phyloP scores from a whole-genome alignment of 306 rosid genomes.

The Chamaecrista fasciculata region DNA sequence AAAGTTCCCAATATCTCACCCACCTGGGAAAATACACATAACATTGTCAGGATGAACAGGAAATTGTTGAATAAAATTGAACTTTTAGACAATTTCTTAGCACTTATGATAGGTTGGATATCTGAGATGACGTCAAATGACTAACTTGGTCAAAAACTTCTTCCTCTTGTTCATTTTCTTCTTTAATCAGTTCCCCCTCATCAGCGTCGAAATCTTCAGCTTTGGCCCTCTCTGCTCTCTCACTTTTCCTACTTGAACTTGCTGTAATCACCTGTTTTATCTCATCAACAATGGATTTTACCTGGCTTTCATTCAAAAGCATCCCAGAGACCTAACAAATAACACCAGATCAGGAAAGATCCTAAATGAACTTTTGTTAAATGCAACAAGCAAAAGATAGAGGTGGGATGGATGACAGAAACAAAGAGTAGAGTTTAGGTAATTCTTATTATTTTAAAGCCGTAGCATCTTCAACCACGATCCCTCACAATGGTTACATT shows the following conservation, averaged over 20 bases:
- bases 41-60: background rate
- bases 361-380: background rate
- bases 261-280: conserved; percentile 89
- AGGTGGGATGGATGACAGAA: background rate
- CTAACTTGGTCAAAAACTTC: conserved; percentile 99
- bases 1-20: conserved; percentile 98
- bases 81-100: too few relatives aligned
- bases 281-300: conserved; percentile 77
- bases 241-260: conserved; percentile 85
- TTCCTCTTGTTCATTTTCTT: conserved; percentile 99
- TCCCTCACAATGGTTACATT: background rate
- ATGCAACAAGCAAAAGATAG: conserved; percentile 1
- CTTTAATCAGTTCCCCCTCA: conserved; percentile 82
- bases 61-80: conserved; percentile 1
- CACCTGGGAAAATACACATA: conserved; percentile 53
- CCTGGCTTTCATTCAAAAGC: conserved; percentile 87
- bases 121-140: too few relatives aligned
- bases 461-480: background rate
- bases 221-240: conserved; percentile 79
- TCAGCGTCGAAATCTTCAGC: conserved; percentile 99
- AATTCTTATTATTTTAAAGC: background rate
- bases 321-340: conserved; percentile 69
- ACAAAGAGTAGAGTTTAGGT: background rate
- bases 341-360: conserved; percentile 6
- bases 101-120: too few relatives aligned